phyloP scores from a whole-genome alignment of 2,329 filamentous ascomycete genomes.

The Keithomyces neogunnii region DNA sequence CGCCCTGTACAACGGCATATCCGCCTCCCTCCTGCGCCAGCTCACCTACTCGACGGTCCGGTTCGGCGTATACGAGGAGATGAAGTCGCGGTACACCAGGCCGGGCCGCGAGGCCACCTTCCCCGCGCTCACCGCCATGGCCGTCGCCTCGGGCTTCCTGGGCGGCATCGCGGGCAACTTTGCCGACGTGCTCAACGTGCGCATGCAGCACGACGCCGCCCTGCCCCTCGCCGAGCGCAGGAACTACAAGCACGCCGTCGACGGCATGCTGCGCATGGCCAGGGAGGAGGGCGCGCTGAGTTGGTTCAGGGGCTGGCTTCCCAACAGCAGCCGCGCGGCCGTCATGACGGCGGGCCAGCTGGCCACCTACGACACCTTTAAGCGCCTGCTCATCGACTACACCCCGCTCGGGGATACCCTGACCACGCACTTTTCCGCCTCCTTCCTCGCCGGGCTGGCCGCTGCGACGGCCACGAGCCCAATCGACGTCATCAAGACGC shows the following conservation, averaged over 20 bases:
- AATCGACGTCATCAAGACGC: constrained; percentile 83
- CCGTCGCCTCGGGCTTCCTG: constrained; percentile 73
- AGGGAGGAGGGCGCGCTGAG: constrained; percentile 68
- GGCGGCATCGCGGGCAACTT: constrained; percentile 90
- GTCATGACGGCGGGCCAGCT: constrained; percentile 83
- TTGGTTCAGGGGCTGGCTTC: constrained; percentile 79
- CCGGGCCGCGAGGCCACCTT: constrained; percentile 56
- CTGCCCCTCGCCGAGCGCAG: constrained; percentile 65
- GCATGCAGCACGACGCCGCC: constrained; percentile 90
- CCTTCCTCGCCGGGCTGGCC: constrained; percentile 70
- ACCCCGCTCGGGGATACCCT: constrained; percentile 62
- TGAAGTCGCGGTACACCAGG: constrained; percentile 58
- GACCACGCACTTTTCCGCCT: constrained; percentile 71
- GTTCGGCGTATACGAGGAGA: constrained; percentile 92
- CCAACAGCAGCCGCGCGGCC: constrained; percentile 73
- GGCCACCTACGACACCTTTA: constrained; percentile 78
- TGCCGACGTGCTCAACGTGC: constrained; percentile 92
- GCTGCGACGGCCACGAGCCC: constrained; percentile 80
- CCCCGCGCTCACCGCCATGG: constrained; percentile 71
- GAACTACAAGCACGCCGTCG: constrained; percentile 82
- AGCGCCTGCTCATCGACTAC: constrained; percentile 56
- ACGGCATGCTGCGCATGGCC: constrained; percentile 82
- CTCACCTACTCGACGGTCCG: constrained; percentile 93
- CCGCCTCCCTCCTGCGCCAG: constrained; percentile 86
- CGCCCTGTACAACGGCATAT: constrained; percentile 85